phyloP scores from a whole-genome alignment of 2,329 filamentous ascomycete genomes.

The Plectosphaerella plurivora region DNA sequence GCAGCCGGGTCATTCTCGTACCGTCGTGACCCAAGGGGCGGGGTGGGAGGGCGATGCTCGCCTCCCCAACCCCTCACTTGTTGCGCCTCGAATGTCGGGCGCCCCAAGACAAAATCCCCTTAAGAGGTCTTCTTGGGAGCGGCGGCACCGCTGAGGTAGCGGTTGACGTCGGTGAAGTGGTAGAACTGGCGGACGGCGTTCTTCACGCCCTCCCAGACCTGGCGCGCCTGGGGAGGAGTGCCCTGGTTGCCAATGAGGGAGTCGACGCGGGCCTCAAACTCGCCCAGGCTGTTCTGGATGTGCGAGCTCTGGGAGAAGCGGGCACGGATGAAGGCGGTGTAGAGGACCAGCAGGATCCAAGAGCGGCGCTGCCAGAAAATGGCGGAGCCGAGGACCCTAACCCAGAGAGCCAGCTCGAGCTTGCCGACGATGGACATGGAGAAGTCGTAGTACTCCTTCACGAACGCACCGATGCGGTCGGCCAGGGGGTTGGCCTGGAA shows the following conservation, averaged over 20 bases:
- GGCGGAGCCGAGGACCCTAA: constrained; percentile 75
- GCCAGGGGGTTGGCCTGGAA: constrained; percentile 56
- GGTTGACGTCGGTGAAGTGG: constrained; percentile 72
- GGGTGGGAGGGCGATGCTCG: neutral
- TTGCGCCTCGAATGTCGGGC: neutral
- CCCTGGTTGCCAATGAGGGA: constrained; percentile 80
- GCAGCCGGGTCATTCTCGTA: constrained; percentile 7
- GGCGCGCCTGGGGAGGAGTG: constrained; percentile 72
- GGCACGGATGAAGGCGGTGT: constrained; percentile 89
- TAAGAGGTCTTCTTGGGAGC: constrained; percentile 44
- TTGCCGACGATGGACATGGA: constrained; percentile 91
- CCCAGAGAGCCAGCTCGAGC: constrained; percentile 84
- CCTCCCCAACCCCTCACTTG: too few relatives aligned
- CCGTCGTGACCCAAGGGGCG: neutral
- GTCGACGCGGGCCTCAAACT: constrained; percentile 72
- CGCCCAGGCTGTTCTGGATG: constrained; percentile 75
- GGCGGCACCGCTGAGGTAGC: constrained; percentile 59
- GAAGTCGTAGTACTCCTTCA: constrained; percentile 96
- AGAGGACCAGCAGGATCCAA: constrained; percentile 81
- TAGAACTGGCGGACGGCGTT: constrained; percentile 66
- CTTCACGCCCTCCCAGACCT: constrained; percentile 81
- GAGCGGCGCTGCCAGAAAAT: constrained; percentile 86
- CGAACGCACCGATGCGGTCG: constrained; percentile 84
- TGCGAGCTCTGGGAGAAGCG: constrained; percentile 88
- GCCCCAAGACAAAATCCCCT: constrained; percentile 4